phyloP scores from a whole-genome alignment of 345 rosid genomes.

The Eucalyptus curtisii region DNA sequence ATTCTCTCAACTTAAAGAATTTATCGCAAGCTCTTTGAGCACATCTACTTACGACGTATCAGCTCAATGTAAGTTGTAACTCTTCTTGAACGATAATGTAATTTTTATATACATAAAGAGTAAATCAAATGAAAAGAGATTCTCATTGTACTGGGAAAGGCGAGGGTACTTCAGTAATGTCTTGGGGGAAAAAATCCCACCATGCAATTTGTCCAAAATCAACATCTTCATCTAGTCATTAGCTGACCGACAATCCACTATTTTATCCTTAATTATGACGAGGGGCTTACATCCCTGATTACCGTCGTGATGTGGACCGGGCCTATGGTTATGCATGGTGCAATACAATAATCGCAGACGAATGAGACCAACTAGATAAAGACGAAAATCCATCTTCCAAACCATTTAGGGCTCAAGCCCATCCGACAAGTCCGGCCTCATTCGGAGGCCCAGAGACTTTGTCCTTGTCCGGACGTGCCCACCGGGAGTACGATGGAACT shows the following conservation, averaged over 20 bases:
- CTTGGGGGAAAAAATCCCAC: not conserved
- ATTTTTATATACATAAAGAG: no score
- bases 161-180: not conserved
- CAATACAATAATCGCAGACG: not conserved
- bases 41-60: not conserved
- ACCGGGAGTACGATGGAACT: not conserved
- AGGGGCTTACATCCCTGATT: not conserved
- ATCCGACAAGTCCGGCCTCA: not conserved
- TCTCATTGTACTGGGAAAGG: no score
- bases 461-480: not conserved
- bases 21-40: not conserved
- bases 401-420: not conserved
- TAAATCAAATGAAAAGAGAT: no score
- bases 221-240: not conserved
- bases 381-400: not conserved
- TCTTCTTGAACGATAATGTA: not conserved
- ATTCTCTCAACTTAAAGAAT: not conserved
- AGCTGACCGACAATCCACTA: not conserved
- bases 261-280: not conserved
- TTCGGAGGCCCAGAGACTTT: not conserved
- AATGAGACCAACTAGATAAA: not conserved
- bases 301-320: not conserved
- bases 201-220: not conserved
- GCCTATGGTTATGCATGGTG: not conserved
- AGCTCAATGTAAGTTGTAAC: not conserved